These are phyloP conservation scores for Cytospora schulzeri DNA, from an alignment of 2,329 filamentous ascomycete species.

Conservation along the genomic window DNA sequence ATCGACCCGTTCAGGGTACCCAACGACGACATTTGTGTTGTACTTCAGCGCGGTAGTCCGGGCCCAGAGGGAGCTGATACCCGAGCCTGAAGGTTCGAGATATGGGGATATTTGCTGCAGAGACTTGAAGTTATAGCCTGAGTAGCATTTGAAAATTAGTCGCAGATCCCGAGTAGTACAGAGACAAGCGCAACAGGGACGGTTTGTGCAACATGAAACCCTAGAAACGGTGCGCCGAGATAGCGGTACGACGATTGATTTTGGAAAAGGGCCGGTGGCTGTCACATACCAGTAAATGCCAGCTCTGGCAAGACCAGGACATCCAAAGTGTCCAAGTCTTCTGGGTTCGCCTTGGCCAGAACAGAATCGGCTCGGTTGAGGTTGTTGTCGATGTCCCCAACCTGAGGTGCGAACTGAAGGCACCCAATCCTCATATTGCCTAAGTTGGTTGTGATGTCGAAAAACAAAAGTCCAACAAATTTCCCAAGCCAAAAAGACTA, in stretches of 20 bases:
- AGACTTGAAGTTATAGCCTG: slow-evolving; percentile 77
- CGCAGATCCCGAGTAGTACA: not conserved
- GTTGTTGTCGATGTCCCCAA: slow-evolving; percentile 72
- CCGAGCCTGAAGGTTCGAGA: slow-evolving; percentile 67
- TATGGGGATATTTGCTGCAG: slow-evolving; percentile 67
- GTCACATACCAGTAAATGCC: slow-evolving; percentile 66
- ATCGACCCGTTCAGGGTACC: slow-evolving; percentile 73
- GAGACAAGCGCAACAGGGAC: not conserved
- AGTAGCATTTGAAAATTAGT: slow-evolving; percentile 18
- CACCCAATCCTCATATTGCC: slow-evolving; percentile 65
- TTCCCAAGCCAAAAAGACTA: not conserved
- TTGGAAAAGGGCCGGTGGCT: too few species aligned
- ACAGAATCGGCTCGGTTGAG: slow-evolving; percentile 68
- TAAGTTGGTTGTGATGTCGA: not conserved
- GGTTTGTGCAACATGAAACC: not conserved
- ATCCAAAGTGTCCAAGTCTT: slow-evolving; percentile 65
- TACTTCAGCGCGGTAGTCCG: slow-evolving; percentile 65
- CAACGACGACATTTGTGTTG: slow-evolving; percentile 68
- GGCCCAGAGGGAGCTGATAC: slow-evolving; percentile 73
- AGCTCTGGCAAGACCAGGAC: slow-evolving; percentile 75
- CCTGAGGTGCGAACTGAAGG: slow-evolving; percentile 71
- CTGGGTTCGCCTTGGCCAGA: slow-evolving; percentile 52
- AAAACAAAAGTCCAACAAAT: not conserved
- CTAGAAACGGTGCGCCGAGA: too few species aligned
- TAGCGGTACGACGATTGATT: too few species aligned